Evolutionary conservation across 169 alveolate genomes (phyloP).

Genomic region (Cryptosporidium ubiquitum): DNA sequence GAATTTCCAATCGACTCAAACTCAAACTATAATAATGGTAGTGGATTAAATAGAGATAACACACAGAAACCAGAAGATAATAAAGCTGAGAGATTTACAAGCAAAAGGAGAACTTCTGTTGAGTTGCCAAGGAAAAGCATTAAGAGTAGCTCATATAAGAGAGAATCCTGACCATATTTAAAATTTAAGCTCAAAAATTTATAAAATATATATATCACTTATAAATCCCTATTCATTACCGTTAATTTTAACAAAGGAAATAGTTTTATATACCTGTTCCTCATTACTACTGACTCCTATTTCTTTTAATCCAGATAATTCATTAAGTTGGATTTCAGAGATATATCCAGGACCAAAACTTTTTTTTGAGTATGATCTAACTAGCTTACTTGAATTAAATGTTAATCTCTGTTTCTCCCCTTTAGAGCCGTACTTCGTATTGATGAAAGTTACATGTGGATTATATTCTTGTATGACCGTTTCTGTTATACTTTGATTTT

Average conservation of each 20-base stretch:
- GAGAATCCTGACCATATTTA: neutral
- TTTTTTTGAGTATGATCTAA: constrained; percentile 13
- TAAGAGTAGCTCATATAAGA: neutral
- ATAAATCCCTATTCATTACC: neutral
- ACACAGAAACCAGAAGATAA: neutral
- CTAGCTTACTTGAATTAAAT: constrained; percentile 15
- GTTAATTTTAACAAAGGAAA: neutral
- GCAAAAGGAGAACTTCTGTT: constrained; percentile 7
- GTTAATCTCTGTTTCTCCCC: neutral
- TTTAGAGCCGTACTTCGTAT: constrained; percentile 56
- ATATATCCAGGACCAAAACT: constrained; percentile 53
- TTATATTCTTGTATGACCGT: neutral
- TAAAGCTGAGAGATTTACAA: neutral
- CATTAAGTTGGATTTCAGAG: constrained; percentile 47
- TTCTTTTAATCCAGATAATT: neutral
- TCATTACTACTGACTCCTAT: neutral
- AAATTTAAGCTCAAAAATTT: neutral
- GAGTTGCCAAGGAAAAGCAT: constrained; percentile 12
- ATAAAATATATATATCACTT: neutral
- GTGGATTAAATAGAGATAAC: neutral
- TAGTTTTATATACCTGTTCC: constrained; percentile 16
- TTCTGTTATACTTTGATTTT: neutral
- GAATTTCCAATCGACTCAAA: neutral
- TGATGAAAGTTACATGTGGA: constrained; percentile 64
- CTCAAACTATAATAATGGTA: neutral